Evolutionary conservation across 108 stramenopile genomes (phyloP), one percentile per base, ranked within the genome.

Genomic region (Aurantiochytrium sp.): DNA sequence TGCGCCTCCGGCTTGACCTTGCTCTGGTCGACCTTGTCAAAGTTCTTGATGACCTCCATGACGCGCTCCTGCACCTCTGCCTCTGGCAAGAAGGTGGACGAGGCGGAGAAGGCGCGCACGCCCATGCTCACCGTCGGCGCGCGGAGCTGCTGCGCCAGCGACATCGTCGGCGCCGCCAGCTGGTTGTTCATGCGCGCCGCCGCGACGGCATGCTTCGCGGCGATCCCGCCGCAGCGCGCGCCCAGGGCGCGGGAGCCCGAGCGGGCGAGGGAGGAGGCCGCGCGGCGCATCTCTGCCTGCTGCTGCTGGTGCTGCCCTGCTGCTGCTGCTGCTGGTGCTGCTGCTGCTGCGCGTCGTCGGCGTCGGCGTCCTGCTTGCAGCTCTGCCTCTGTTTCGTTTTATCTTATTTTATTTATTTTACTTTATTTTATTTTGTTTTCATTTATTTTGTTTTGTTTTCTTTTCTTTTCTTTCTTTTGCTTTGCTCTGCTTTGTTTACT

Each of bases 21-120:
- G 89, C 90, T 86, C 39, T 90, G 88, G 55, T 97, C 96, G 31
- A 98, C 97, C 96, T 99, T 98, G 89, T 99, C 99, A 88, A 99
- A 99, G 88, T 95, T 97, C 95, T 98, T 98, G 85, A 99, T 94
- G 55, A 99, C 99, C 27, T 91, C 89, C 41, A 98, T 90, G 89
- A 99, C 94, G 55, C 99, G 95, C 68, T 95, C 97, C 53, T 95
- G 92, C 34, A 98, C 97, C 90, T 97, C 98, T 30, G 87, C 93
- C 81, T 95, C 90, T 92, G 97, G 95, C 90, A 99, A 94, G 89
- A 99, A 99, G 81, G 96, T 94, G 90, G 93, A 89, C 55, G 41
- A 24, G 5, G 86, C 55, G 48, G 59, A 65, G 59, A 65, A 65
- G 59, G 59, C 59, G 59, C 59, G 59, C 27, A 65, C 59, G 27